These are phyloP conservation scores for Komagataella mondaviorum DNA, from an alignment of 805 yeast species.

Conservation along the genomic window DNA sequence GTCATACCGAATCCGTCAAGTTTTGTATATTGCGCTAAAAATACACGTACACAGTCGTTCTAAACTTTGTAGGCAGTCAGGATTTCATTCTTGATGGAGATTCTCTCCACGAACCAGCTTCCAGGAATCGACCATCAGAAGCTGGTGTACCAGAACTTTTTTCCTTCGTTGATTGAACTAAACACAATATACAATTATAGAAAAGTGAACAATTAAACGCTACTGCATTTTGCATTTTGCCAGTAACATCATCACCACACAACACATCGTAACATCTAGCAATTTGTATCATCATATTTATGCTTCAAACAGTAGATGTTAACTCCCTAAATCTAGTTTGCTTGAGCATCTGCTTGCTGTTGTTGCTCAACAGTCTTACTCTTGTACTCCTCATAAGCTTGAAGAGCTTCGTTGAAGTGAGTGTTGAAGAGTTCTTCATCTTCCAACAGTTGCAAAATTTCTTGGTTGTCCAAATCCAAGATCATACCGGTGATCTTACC, in stretches of 20 bases:
- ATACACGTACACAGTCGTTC: too few species aligned
- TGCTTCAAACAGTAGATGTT: not conserved
- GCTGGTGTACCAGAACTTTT: too few species aligned
- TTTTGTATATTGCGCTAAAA: too few species aligned
- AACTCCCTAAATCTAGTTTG: not conserved
- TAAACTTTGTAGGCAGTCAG: too few species aligned
- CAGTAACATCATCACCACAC: not conserved
- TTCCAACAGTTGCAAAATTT: constrained; percentile 77
- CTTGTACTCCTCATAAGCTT: constrained; percentile 88
- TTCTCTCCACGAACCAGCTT: too few species aligned
- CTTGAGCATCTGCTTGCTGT: constrained; percentile 3
- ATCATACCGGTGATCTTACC: constrained; percentile 99
- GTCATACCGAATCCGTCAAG: too few species aligned
- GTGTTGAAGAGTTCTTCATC: constrained; percentile 81
- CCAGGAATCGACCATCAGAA: too few species aligned
- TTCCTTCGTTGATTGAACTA: not conserved
- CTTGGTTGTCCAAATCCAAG: constrained; percentile 86
- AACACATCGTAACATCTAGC: constrained; percentile 1
- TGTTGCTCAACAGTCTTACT: constrained; percentile 8
- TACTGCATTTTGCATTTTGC: not conserved
- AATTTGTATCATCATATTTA: not conserved
- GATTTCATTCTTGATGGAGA: too few species aligned
- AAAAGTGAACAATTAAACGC: constrained; percentile 15
- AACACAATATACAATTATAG: not conserved
- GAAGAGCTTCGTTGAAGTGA: constrained; percentile 88